Base-by-base conservation (phyloP, 176 grass and related monocot genomes). In the Panicum miliaceum region DNA sequence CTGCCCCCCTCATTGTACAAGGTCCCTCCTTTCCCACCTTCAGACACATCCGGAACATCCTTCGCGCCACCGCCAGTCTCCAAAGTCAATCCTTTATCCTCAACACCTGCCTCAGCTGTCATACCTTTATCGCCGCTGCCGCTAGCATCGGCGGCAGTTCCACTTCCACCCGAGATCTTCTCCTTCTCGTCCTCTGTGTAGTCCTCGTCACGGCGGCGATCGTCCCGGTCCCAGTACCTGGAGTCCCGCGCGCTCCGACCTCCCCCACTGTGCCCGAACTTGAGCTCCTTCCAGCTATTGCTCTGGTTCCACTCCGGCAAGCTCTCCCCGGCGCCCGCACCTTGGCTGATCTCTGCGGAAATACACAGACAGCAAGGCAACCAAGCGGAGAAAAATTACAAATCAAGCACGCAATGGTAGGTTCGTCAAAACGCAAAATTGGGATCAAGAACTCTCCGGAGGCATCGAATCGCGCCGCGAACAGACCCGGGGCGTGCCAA, bases 1-100 rank as follows among this genome's bases (percentile, higher is more conserved):
- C 91, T 93, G 45, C 91, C 93, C 8, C 83, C 91, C 73, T 96
- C 93, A 86, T 96, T 96, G 76, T 95, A 96, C 82, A 98, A 87
- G 70, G 75, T 86, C 20, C 84, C 88, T 77, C 85, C 81, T 70
- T 90, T 90, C 64, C 50, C 82, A 72, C 85, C 68, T 46, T 86
- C 83, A 50, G 81, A 29, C 9, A 19, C 57, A 37, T 87, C 73
- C 0, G 71, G 12, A 32, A 52, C 78, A 64, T 84, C 90, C 54
- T 87, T 87, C 5, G 68, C 84, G 9, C 74, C 73, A 48, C 41
- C 23, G 2, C 57, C 8, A 0, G 62, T 47, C 25, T 77, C 78
- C 79, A 68, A 61, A 42, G 83, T 71, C 78, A 67, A 62, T 22
- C 85, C 71, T 82, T 87, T 91, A 29, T 77, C 57, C 57, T 46